Evolutionary conservation across 345 rosid species (phyloP).

Genomic region (Euphorbia pulcherrima): DNA sequence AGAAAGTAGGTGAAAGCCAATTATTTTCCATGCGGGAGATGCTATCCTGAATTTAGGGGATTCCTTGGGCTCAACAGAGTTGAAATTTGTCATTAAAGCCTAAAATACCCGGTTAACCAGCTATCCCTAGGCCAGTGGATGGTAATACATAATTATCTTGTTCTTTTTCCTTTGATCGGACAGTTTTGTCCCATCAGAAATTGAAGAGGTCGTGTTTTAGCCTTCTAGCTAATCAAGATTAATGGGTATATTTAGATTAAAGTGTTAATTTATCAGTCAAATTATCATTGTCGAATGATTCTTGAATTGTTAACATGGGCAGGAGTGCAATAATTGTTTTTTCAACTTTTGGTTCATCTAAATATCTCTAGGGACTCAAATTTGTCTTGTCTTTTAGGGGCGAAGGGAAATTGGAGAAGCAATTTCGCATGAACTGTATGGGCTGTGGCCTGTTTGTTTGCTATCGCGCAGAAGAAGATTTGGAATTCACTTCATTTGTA

Average conservation of each 20-base stretch:
- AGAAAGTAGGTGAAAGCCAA: neutral
- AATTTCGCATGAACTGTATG: slow-evolving; percentile 89
- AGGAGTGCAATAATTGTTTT: neutral
- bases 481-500: slow-evolving; percentile 62
- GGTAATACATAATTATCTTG: neutral
- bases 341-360: neutral
- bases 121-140: neutral
- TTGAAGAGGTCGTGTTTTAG: neutral
- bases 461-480: slow-evolving; percentile 84
- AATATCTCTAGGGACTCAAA: neutral
- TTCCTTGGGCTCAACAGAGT: neutral
- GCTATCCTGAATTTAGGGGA: neutral
- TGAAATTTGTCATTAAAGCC: neutral
- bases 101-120: neutral
- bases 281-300: neutral
- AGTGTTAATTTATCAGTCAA: neutral
- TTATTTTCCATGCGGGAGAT: neutral
- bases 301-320: neutral
- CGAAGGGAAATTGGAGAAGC: slow-evolving; percentile 95
- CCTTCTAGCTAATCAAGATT: neutral
- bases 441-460: slow-evolving; percentile 89
- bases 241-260: neutral
- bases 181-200: neutral
- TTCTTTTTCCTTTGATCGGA: neutral
- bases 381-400: slow-evolving; percentile 47